Evolutionary conservation across 2,329 filamentous ascomycete species (phyloP).

Genomic region (Aureobasidium sp.): DNA sequence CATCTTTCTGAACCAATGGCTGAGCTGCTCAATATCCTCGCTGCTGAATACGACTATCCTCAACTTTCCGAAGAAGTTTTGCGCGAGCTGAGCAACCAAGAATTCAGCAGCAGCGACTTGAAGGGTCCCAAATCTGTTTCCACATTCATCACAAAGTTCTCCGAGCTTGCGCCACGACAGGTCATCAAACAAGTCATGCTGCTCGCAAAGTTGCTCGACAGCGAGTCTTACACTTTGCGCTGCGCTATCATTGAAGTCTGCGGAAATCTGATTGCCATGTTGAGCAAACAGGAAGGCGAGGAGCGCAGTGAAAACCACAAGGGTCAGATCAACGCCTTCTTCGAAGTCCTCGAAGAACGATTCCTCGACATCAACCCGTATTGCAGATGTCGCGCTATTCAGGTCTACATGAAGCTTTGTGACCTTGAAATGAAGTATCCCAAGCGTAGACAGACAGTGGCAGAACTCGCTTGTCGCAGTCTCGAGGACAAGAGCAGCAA

Average conservation of each 20-base stretch:
- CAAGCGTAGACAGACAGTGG: conserved; percentile 78
- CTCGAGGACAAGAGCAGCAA: conserved; percentile 98
- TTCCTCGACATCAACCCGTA: conserved; percentile 97
- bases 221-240: conserved; percentile 91
- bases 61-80: conserved; percentile 91
- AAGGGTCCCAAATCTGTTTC: conserved; percentile 95
- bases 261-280: conserved; percentile 84
- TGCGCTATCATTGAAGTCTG: conserved; percentile 95
- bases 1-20: conserved; percentile 99
- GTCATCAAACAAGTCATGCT: conserved; percentile 98
- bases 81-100: conserved; percentile 90
- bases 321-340: conserved; percentile 91
- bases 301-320: conserved; percentile 90
- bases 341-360: conserved; percentile 90
- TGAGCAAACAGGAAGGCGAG: conserved; percentile 71
- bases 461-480: conserved; percentile 80
- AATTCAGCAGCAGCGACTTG: conserved; percentile 95
- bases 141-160: conserved; percentile 84
- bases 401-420: conserved; percentile 86
- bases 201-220: conserved; percentile 88
- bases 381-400: conserved; percentile 82
- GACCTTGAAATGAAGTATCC: conserved; percentile 95
- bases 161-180: conserved; percentile 80
- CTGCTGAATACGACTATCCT: conserved; percentile 95
- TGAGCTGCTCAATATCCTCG: conserved; percentile 90